Percentiles rank a stretch among this genome's conserved stretches.
Evolutionary conservation across 2,329 filamentous ascomycete species (phyloP).

Genomic region (Grosmannia penicillata): DNA sequence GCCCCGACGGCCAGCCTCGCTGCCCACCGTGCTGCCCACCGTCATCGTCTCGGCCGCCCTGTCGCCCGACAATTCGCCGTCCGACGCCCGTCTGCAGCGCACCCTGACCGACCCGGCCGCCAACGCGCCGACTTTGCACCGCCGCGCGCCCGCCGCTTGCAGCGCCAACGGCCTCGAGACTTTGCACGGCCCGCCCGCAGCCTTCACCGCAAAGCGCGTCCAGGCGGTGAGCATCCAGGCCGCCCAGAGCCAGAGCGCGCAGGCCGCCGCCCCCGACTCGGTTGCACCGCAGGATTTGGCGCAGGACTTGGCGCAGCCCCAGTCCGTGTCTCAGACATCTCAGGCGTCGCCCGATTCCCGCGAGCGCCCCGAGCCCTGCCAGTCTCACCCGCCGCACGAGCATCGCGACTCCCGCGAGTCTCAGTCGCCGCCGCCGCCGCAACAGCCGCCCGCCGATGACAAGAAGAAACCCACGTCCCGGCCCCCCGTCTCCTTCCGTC

Average conservation of each 20-base stretch:
- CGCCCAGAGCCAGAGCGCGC: slow-evolving; percentile 9
- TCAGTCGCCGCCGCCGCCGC: background rate
- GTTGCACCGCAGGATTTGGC: background rate
- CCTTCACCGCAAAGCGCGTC: slow-evolving; percentile 19
- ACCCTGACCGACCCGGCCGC: slow-evolving; percentile 11
- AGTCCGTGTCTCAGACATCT: background rate
- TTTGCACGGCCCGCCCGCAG: slow-evolving; percentile 15
- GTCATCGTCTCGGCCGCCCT: slow-evolving; percentile 9
- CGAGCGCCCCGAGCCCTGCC: background rate
- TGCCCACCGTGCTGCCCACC: slow-evolving; percentile 18
- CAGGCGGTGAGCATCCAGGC: slow-evolving; percentile 13
- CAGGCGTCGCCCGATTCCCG: background rate
- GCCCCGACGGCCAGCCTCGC: slow-evolving; percentile 22
- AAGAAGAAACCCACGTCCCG: slow-evolving; percentile 27
- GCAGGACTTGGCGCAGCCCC: background rate
- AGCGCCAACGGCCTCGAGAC: slow-evolving; percentile 20
- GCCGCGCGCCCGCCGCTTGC: slow-evolving; percentile 24
- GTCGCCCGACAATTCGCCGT: slow-evolving; percentile 3
- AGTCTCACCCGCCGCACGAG: too few relatives aligned
- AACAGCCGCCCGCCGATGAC: slow-evolving; percentile 29
- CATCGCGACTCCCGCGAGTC: too few relatives aligned
- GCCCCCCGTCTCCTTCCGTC: slow-evolving; percentile 36
- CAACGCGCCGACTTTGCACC: slow-evolving; percentile 18
- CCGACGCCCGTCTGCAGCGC: slow-evolving; percentile 11
- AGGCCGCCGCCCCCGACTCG: background rate